Conservation (phyloP, 179 eudicot genomes). For the Vitellaria paradoxa region DNA sequence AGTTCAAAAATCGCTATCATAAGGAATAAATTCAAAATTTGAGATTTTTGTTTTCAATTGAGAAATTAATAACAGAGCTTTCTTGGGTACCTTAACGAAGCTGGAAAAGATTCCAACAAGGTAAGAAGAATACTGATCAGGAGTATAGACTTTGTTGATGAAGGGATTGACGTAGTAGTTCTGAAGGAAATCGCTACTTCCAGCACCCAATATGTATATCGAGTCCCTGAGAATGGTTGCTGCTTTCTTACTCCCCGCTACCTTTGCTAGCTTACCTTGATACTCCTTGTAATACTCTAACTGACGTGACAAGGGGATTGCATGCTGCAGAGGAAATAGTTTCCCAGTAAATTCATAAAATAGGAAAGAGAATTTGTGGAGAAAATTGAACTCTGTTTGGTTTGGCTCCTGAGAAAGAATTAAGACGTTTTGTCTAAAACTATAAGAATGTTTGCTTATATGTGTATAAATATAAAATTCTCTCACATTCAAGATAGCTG, state of each 20-base stretch:
- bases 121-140: conserved; percentile 68
- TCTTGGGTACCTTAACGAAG: conserved; percentile 50
- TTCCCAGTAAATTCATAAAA: not conserved
- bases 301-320: conserved; percentile 75
- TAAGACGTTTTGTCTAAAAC: too few species aligned
- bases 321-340: conserved; percentile 56
- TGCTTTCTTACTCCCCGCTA: conserved; percentile 64
- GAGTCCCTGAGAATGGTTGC: conserved; percentile 60
- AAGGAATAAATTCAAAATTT: too few species aligned
- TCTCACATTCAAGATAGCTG: conserved; percentile 59
- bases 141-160: conserved; percentile 54
- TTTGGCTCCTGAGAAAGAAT: not conserved
- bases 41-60: too few species aligned
- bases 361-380: not conserved
- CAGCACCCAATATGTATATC: conserved; percentile 63
- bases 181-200: conserved; percentile 85
- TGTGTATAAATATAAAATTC: too few species aligned
- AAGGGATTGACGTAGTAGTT: conserved; percentile 83
- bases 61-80: too few species aligned
- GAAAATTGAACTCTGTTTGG: not conserved
- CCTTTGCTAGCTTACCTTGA: conserved; percentile 60
- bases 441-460: too few species aligned
- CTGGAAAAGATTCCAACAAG: conserved; percentile 65
- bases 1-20: too few species aligned
- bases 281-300: conserved; percentile 77